Evolutionary conservation across 2,329 filamentous ascomycete species (phyloP).

Genomic region (Byssoonygena ceratinophila): DNA sequence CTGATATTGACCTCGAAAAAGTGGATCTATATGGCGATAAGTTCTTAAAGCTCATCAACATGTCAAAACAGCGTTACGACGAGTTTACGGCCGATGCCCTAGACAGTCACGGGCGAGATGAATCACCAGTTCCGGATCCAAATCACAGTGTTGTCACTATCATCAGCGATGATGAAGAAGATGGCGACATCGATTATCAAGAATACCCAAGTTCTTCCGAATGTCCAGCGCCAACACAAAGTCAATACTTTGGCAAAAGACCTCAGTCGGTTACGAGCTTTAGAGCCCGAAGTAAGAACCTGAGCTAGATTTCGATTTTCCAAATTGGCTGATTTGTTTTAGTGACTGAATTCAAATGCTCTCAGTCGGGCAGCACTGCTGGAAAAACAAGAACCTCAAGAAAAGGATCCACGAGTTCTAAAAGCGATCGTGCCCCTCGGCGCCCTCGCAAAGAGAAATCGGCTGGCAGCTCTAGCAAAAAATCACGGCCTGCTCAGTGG

Average conservation of each 20-base stretch:
- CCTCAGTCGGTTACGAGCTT: not conserved
- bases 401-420: conserved; percentile 4
- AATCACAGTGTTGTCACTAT: conserved; percentile 40
- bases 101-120: conserved; percentile 36
- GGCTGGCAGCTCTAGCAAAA: conserved; percentile 4
- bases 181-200: conserved; percentile 20
- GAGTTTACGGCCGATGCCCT: conserved; percentile 37
- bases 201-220: conserved; percentile 4
- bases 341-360: conserved; percentile 16
- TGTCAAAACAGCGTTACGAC: conserved; percentile 33
- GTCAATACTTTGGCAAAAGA: conserved; percentile 1
- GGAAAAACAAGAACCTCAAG: not conserved
- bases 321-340: not conserved
- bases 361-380: conserved; percentile 1
- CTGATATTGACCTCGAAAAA: conserved; percentile 37
- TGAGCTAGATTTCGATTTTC: not conserved
- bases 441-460: not conserved
- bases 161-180: conserved; percentile 33
- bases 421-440: conserved; percentile 3
- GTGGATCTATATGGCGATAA: conserved; percentile 35
- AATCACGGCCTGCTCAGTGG: conserved; percentile 5
- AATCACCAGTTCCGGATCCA: conserved; percentile 31
- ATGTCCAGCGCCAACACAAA: not conserved
- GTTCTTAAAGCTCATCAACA: conserved; percentile 35
- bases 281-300: not conserved